phyloP scores from a whole-genome alignment of 176 grass and related monocot genomes.

The Oryza glaberrima region DNA sequence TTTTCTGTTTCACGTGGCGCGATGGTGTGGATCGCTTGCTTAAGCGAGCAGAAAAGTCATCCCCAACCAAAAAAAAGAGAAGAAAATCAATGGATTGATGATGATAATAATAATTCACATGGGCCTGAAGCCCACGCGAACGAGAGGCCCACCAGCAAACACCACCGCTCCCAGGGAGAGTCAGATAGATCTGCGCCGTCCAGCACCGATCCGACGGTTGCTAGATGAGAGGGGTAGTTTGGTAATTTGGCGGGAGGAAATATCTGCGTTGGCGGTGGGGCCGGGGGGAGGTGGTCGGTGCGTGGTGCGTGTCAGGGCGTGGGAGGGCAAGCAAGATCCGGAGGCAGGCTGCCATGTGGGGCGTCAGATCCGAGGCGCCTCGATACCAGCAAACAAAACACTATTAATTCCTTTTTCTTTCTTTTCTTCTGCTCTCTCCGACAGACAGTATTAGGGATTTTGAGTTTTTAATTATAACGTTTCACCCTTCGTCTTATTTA shows the following conservation, averaged over 20 bases:
- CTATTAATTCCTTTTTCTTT: too few species aligned
- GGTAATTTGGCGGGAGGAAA: neutral
- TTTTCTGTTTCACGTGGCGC: constrained; percentile 2
- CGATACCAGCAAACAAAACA: neutral
- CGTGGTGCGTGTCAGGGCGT: constrained; percentile 41
- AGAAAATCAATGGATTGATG: neutral
- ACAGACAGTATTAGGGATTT: too few species aligned
- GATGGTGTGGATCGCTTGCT: neutral
- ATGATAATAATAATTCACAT: neutral
- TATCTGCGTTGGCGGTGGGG: neutral
- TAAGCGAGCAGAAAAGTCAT: neutral
- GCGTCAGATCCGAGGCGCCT: constrained; percentile 53
- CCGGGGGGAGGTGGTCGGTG: neutral
- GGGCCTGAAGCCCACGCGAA: neutral
- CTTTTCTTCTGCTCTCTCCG: too few species aligned
- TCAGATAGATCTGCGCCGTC: neutral
- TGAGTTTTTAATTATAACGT: too few species aligned
- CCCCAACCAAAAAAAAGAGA: neutral
- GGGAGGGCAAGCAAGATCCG: constrained; percentile 11
- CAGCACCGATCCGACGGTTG: neutral
- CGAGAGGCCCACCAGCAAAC: neutral
- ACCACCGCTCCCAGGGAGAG: too few species aligned
- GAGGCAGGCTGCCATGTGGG: neutral
- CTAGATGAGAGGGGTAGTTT: neutral
- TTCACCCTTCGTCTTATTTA: too few species aligned